These are phyloP conservation scores for Vaccinium myrtillus DNA, from an alignment of 148 eudicot species.

Conservation along the genomic window DNA sequence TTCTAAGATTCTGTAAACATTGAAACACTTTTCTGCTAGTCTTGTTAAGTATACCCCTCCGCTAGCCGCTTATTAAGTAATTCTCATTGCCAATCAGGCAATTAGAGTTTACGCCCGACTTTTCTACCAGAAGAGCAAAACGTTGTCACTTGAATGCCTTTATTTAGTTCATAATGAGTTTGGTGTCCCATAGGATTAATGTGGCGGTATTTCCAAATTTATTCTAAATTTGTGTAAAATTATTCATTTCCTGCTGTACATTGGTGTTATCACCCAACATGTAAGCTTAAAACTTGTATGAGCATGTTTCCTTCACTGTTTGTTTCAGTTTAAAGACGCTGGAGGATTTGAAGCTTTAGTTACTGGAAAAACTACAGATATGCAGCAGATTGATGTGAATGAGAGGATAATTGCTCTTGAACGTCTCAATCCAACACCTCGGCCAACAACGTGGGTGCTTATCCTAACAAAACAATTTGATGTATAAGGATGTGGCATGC, in stretches of 20 bases:
- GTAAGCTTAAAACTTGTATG: background rate
- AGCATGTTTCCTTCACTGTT: slow-evolving; percentile 9
- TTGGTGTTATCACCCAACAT: slow-evolving; percentile 1
- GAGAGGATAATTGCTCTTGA: slow-evolving; percentile 87
- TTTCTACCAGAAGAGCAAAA: background rate
- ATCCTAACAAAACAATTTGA: slow-evolving; percentile 16
- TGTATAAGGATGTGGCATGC: slow-evolving; percentile 16
- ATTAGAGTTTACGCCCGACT: background rate
- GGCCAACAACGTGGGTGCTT: slow-evolving; percentile 95
- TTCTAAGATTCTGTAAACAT: too few relatives aligned
- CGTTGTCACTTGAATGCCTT: background rate
- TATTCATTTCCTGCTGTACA: background rate
- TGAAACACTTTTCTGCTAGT: background rate
- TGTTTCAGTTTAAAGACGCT: slow-evolving; percentile 74
- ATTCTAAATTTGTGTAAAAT: background rate
- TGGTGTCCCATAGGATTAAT: background rate
- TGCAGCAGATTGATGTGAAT: slow-evolving; percentile 81
- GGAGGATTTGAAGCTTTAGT: slow-evolving; percentile 82
- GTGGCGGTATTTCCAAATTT: background rate
- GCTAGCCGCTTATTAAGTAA: background rate
- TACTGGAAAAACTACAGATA: slow-evolving; percentile 65
- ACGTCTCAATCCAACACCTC: slow-evolving; percentile 88
- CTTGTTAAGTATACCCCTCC: background rate
- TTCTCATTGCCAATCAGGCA: too few relatives aligned
- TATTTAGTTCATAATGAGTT: background rate